These are phyloP conservation scores for Podospora didyma DNA, from an alignment of 495 filamentous ascomycete species.

Conservation along the genomic window DNA sequence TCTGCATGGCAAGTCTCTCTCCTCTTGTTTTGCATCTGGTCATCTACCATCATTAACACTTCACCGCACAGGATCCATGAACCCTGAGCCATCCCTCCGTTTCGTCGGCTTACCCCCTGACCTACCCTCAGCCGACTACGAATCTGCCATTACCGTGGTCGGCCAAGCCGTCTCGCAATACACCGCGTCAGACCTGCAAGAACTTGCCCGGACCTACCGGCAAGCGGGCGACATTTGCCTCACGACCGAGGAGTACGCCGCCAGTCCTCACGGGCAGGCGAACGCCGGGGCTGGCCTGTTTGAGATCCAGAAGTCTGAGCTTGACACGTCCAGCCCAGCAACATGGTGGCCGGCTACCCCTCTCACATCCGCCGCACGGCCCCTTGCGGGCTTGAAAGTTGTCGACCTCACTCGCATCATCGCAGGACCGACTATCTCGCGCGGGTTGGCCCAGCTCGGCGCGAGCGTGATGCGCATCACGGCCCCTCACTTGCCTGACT, in stretches of 20 bases:
- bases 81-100: background rate
- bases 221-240: background rate
- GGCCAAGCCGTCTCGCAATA: background rate
- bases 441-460: conserved; percentile 53
- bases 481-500: conserved; percentile 49
- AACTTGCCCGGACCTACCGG: background rate
- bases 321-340: conserved; percentile 27
- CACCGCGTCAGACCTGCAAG: background rate
- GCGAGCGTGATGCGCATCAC: conserved; percentile 60
- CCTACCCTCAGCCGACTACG: background rate
- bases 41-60: too few species aligned
- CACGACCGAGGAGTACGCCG: background rate
- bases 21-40: too few species aligned
- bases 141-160: background rate
- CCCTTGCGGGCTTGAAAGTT: conserved; percentile 57
- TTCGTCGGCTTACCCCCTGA: background rate
- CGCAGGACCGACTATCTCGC: conserved; percentile 52
- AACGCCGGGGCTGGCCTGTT: conserved; percentile 37
- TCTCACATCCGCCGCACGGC: conserved; percentile 35
- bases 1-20: background rate
- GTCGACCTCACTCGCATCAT: conserved; percentile 60
- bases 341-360: conserved; percentile 32
- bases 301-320: too few species aligned
- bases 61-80: background rate
- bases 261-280: background rate